phyloP scores from a whole-genome alignment of 805 yeast species.

The Candida ficus region DNA sequence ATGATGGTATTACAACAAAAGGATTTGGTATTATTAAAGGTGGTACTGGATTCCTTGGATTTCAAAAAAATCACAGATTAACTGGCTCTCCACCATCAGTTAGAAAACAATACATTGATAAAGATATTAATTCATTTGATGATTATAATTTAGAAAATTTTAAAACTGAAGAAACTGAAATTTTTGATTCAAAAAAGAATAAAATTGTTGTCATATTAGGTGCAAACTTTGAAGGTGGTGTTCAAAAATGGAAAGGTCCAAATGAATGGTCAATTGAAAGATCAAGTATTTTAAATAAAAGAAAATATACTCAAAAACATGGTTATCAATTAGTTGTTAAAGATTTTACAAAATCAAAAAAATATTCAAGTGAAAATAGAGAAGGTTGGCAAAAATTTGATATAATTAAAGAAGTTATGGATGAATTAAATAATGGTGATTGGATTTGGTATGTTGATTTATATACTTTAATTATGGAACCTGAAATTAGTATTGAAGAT shows the following conservation, averaged over 20 bases:
- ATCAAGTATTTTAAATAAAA: slow-evolving; percentile 42
- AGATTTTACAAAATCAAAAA: slow-evolving; percentile 41
- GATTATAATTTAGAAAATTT: slow-evolving; percentile 12
- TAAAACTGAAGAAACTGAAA: slow-evolving; percentile 1
- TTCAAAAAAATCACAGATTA: slow-evolving; percentile 15
- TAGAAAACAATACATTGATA: slow-evolving; percentile 10
- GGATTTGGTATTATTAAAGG: slow-evolving; percentile 25
- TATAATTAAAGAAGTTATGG: slow-evolving; percentile 30
- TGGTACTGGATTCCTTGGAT: slow-evolving; percentile 23
- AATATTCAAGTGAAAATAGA: slow-evolving; percentile 45
- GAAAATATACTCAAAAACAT: slow-evolving; percentile 41
- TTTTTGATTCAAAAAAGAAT: slow-evolving; percentile 19
- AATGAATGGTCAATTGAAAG: slow-evolving; percentile 44
- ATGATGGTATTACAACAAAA: slow-evolving; percentile 18
- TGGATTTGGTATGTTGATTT: slow-evolving; percentile 41
- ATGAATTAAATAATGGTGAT: slow-evolving; percentile 25
- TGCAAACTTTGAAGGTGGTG: slow-evolving; percentile 38
- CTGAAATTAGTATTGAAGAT: slow-evolving; percentile 30
- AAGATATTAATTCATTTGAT: slow-evolving; percentile 11
- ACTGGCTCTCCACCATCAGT: slow-evolving; percentile 25
- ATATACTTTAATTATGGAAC: slow-evolving; percentile 37
- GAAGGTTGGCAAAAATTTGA: slow-evolving; percentile 43
- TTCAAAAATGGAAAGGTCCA: slow-evolving; percentile 33
- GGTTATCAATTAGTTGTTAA: slow-evolving; percentile 43
- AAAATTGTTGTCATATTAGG: slow-evolving; percentile 33